Conservation (phyloP, 768 basidiomycete genomes). For the Saitozyma podzolica region DNA sequence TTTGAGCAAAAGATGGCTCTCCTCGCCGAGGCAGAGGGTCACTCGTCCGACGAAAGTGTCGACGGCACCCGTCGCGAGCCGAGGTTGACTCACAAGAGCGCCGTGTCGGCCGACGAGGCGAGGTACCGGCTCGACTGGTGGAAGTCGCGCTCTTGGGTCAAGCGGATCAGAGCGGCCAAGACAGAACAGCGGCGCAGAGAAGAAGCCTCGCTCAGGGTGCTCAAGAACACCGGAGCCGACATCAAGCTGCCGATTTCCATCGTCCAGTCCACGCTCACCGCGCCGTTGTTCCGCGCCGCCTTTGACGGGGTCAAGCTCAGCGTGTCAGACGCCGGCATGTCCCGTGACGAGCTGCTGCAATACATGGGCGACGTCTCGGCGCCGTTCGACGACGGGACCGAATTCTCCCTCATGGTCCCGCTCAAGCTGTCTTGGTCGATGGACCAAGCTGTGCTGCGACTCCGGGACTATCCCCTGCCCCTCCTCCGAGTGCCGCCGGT, state of each 20-base stretch:
- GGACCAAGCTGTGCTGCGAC: slow-evolving; percentile 61
- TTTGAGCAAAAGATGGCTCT: slow-evolving; percentile 79
- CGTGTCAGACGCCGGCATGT: slow-evolving; percentile 65
- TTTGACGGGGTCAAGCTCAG: slow-evolving; percentile 64
- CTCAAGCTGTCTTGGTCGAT: slow-evolving; percentile 73
- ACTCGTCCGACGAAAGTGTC: slow-evolving; percentile 5
- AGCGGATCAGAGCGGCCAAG: slow-evolving; percentile 59
- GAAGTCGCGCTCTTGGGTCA: slow-evolving; percentile 72
- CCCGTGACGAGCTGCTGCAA: slow-evolving; percentile 53
- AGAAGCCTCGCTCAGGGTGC: slow-evolving; percentile 59
- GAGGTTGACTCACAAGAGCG: slow-evolving; percentile 39
- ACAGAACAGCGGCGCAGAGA: slow-evolving; percentile 58
- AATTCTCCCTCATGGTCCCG: slow-evolving; percentile 79
- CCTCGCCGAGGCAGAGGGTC: slow-evolving; percentile 5
- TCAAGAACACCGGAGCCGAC: slow-evolving; percentile 46
- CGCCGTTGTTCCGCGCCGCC: slow-evolving; percentile 72
- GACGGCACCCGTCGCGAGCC: neutral
- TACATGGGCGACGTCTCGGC: slow-evolving; percentile 64
- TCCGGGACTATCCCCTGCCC: slow-evolving; percentile 88
- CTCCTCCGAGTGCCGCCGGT: slow-evolving; percentile 68
- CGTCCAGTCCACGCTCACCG: slow-evolving; percentile 33
- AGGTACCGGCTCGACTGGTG: slow-evolving; percentile 66
- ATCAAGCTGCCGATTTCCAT: slow-evolving; percentile 53
- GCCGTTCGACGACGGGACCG: slow-evolving; percentile 66
- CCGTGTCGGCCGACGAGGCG: slow-evolving; percentile 71